Evolutionary conservation across 306 rosid genomes (phyloP).

Genomic region (Quercus aquifolioides): DNA sequence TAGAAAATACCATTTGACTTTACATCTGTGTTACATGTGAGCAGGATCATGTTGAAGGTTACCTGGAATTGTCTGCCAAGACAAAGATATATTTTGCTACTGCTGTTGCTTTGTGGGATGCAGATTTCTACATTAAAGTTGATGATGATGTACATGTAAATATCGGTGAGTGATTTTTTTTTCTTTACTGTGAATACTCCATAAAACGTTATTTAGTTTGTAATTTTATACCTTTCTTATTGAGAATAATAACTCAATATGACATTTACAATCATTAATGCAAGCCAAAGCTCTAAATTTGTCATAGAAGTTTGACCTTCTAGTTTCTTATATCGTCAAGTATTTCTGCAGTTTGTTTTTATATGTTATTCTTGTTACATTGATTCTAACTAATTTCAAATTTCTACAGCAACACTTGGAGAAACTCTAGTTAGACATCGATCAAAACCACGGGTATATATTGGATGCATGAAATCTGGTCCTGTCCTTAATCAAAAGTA

Average conservation of each 20-base stretch:
- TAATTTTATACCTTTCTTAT: background rate
- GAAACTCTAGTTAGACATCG: slow-evolving; percentile 90
- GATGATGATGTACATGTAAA: slow-evolving; percentile 98
- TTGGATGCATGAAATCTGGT: slow-evolving; percentile 99
- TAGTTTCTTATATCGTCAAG: background rate
- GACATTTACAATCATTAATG: background rate
- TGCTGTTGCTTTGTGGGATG: slow-evolving; percentile 93
- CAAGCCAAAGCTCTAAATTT: background rate
- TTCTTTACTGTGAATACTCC: background rate
- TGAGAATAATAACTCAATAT: background rate
- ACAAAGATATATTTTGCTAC: slow-evolving; percentile 86
- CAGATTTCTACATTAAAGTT: slow-evolving; percentile 94
- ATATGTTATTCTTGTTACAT: background rate
- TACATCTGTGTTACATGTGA: slow-evolving; percentile 7
- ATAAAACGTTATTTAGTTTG: background rate
- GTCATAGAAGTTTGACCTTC: background rate
- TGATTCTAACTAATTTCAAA: slow-evolving; percentile 13
- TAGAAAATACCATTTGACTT: slow-evolving; percentile 5
- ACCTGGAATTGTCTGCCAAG: slow-evolving; percentile 95
- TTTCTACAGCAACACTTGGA: slow-evolving; percentile 82
- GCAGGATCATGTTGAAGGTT: slow-evolving; percentile 98
- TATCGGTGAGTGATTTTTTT: slow-evolving; percentile 55
- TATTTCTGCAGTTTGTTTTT: background rate
- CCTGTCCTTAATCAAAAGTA: slow-evolving; percentile 90
- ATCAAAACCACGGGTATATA: slow-evolving; percentile 66